Base-by-base conservation (phyloP, 1,284 basidiomycete genomes). In the Fistulinella cinereoalba region DNA sequence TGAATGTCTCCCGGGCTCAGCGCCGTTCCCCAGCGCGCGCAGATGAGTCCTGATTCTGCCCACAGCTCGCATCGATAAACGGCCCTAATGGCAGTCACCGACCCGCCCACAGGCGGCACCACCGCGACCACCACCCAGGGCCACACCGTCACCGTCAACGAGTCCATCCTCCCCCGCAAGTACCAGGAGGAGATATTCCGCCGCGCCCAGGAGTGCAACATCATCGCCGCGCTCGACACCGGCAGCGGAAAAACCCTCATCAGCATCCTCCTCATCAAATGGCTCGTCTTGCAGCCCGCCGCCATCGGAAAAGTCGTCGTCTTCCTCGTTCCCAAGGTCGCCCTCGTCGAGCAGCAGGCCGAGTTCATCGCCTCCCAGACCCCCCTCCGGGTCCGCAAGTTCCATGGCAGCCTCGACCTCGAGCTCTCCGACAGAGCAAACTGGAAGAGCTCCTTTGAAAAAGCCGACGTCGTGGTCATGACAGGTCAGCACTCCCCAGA, bases 161-260 rank as follows among this genome's bases (percentile, higher is more conserved):
- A 66, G 37, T 38, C 53, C 3, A 62, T 72, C 23, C 58, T 79
- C 32, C 79, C 80, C 21, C 75, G 80, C 39, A 71, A 71, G 43
- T 83, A 83, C 60, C 81, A 83, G 60, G 83, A 88, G 62, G 88
- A 92, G 62, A 83, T 92, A 44, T 85, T 91, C 56, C 61, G 70
- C 27, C 76, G 79, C 27, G 87, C 88, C n/a, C 79, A 81, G 56
- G 69, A 79, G 55, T 72, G 71, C 45, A 91, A 91, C 64, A 74
- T 89, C 52, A 88, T 91, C 53, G 85, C 87, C 31, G 86, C 84
- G 8, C 72, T 90, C 50, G 80, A 83, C 53, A 92, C 88, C 0
- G 88, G 85, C 25, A 81, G 81, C 18, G 86, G 88, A 11, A 93
- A 93, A 73, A 93, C 90, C 1, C 78, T 88, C 56, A 91, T 93